These are phyloP conservation scores for Leccinum subspadiceum DNA, from an alignment of 1,284 basidiomycete species.

Conservation along the genomic window DNA sequence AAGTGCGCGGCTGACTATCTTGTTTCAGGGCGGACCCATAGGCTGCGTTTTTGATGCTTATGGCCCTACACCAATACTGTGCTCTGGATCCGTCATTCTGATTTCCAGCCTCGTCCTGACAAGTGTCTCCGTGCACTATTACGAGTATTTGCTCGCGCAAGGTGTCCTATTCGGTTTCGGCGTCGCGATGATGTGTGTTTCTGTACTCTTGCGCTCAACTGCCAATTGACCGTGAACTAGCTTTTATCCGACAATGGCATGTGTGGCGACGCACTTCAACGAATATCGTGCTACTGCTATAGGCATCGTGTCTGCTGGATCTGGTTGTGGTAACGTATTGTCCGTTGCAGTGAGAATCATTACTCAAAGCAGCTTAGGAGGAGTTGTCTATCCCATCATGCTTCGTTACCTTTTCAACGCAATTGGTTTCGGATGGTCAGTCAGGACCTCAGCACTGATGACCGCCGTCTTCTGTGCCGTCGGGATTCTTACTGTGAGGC, in stretches of 20 bases:
- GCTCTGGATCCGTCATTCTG: constrained; percentile 41
- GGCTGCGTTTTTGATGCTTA: constrained; percentile 50
- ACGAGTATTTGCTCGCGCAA: constrained; percentile 59
- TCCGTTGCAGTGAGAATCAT: constrained; percentile 18
- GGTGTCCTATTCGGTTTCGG: constrained; percentile 60
- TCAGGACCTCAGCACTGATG: constrained; percentile 48
- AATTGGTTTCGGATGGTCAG: constrained; percentile 62
- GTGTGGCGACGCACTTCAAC: constrained; percentile 54
- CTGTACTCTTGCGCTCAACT: constrained; percentile 2
- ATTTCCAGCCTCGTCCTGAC: constrained; percentile 49
- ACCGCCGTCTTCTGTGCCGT: constrained; percentile 41
- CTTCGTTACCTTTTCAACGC: constrained; percentile 53
- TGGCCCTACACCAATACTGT: constrained; percentile 49
- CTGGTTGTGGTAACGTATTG: constrained; percentile 46
- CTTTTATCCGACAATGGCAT: constrained; percentile 55
- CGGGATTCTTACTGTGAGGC: constrained; percentile 42
- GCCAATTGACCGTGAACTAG: constrained; percentile 34
- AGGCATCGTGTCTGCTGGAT: constrained; percentile 53
- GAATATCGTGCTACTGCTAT: constrained; percentile 59
- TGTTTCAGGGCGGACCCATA: constrained; percentile 45
- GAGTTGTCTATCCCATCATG: constrained; percentile 66
- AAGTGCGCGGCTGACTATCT: constrained; percentile 5
- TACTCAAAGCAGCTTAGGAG: constrained; percentile 41
- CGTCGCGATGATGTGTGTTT: constrained; percentile 53
- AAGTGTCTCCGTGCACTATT: constrained; percentile 53